Base-by-base conservation (phyloP, 805 yeast species). In the Metschnikowia cerradonensis region DNA sequence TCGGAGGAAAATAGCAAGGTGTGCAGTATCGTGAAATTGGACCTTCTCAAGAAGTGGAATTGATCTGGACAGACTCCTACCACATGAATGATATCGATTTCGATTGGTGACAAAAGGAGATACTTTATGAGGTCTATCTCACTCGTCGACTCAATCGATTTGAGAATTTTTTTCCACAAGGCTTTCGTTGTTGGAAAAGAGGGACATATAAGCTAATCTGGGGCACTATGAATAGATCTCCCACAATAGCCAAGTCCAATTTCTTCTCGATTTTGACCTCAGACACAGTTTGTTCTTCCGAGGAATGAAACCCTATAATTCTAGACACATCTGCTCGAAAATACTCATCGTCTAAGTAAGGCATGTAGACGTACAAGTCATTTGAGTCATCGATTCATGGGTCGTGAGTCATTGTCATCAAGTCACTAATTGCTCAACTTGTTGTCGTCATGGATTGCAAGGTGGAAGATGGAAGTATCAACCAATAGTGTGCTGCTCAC, bases 21-120 rank as follows among this genome's bases (percentile, higher is more conserved):
- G 50, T 68, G 73, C 19, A 71, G 49, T 2, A 68, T 62, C 1
- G 66, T 64, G 23, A 68, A 59, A 42, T 62, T 62, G 2, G 67
- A 55, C 36, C 65, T 64, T 52, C 80, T 64, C 39, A 79, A 57
- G 31, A 82, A 51, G 41, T 76, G 77, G 62, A 82, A 82, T 54
- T 79, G 83, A 22, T 78, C 76, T 42, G 82, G 60, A 58, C 87
- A 82, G 54, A 72, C 61, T 52, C 79, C 79, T 0, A 86, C 83
- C 26, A 76, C 76, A 49, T 68, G 74, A 33, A 79, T 69, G 14
- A 67, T 69, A 22, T 74, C 74, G 37, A 71, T 63, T 15, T 75
- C 72, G 17, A 81, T 70, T 3, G 83, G 83, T 51, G 77, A 67
- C 1, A 63, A 58, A 47, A 79, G 56, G 15, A 83, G 64, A 57